Evolutionary conservation across 2,329 filamentous ascomycete genomes (phyloP).

Genomic region (Alternaria ethzedia): DNA sequence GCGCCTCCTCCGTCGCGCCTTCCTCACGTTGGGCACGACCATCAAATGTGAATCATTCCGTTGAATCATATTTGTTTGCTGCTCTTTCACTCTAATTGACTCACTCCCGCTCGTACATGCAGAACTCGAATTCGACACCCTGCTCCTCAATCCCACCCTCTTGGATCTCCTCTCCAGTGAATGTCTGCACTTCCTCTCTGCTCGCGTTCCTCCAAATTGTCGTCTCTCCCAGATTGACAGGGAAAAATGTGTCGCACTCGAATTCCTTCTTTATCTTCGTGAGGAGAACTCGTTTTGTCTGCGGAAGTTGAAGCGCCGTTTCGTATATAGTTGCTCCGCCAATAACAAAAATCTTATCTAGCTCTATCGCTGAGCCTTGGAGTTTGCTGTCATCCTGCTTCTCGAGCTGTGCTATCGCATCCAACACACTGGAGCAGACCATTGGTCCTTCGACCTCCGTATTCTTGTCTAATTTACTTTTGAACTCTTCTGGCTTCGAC

Average conservation of each 20-base stretch:
- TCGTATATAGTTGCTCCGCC: conserved; percentile 87
- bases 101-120: conserved; percentile 66
- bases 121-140: conserved; percentile 71
- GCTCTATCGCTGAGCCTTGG: neutral
- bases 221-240: conserved; percentile 60
- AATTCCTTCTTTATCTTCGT: conserved; percentile 73
- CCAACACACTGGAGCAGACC: conserved; percentile 63
- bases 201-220: conserved; percentile 61
- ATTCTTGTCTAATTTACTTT: conserved; percentile 12
- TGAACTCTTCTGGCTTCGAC: conserved; percentile 45
- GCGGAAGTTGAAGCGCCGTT: conserved; percentile 66
- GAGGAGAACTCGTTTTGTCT: conserved; percentile 69
- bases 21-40: neutral
- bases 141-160: conserved; percentile 67
- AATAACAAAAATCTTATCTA: conserved; percentile 74
- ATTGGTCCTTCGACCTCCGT: conserved; percentile 50
- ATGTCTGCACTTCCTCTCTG: conserved; percentile 63
- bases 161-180: conserved; percentile 69
- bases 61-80: neutral
- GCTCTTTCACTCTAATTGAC: neutral
- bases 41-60: neutral
- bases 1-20: neutral
- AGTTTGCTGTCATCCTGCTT: neutral
- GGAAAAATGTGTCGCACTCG: conserved; percentile 79
- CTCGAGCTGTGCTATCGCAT: conserved; percentile 17